Evolutionary conservation across 257 asterid species (phyloP).

Genomic region (Orobanche coerulescens): DNA sequence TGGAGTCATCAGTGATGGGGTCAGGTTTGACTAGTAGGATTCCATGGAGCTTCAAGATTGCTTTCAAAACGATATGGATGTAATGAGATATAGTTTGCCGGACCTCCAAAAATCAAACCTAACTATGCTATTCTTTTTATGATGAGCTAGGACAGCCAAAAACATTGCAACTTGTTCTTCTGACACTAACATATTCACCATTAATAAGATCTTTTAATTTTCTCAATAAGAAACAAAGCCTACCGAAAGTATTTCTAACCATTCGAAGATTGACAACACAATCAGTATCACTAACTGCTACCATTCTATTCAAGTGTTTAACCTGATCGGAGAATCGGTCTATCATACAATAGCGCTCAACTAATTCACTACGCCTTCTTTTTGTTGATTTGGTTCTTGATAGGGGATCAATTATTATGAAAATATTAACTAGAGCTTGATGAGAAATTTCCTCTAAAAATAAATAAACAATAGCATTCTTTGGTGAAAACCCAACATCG

Average conservation of each 20-base stretch:
- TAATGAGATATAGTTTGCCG: not conserved
- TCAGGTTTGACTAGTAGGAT: not conserved
- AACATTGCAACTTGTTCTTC: too few relatives aligned
- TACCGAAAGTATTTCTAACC: not conserved
- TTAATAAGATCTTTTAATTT: not conserved
- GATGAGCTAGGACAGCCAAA: not conserved
- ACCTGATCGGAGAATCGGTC: not conserved
- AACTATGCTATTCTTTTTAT: not conserved
- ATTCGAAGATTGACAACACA: not conserved
- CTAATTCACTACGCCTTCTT: not conserved
- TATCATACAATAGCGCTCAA: not conserved
- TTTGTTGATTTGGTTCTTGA: not conserved
- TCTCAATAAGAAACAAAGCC: not conserved
- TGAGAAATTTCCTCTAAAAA: not conserved
- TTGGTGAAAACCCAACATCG: not conserved
- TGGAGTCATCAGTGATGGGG: not conserved
- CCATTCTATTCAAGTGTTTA: not conserved
- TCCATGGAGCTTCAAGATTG: too few relatives aligned
- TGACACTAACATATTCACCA: too few relatives aligned
- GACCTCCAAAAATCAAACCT: not conserved
- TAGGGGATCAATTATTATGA: not conserved
- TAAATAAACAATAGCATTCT: not conserved
- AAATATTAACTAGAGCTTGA: not conserved
- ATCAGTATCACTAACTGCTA: not conserved
- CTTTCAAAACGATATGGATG: not conserved